phyloP scores from a whole-genome alignment of 768 basidiomycete genomes.

The Pulveroboletus sp. region DNA sequence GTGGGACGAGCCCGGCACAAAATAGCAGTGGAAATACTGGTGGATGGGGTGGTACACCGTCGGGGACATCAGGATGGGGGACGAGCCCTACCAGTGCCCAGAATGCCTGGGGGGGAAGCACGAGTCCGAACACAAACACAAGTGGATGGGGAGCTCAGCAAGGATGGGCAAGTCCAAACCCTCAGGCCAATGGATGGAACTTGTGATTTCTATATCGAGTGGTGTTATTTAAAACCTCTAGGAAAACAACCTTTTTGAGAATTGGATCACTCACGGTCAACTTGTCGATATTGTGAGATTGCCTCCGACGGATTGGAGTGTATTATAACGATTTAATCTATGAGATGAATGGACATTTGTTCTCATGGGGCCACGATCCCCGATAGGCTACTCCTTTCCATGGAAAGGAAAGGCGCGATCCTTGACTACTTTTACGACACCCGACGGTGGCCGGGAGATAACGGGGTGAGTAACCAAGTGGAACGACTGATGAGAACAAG shows the following conservation, averaged over 20 bases:
- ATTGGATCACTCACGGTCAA: too few relatives aligned
- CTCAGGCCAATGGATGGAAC: slow-evolving; percentile 56
- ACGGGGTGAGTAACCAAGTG: background rate
- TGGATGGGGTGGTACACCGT: slow-evolving; percentile 25
- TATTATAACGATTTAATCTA: too few relatives aligned
- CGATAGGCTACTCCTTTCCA: background rate
- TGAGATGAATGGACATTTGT: too few relatives aligned
- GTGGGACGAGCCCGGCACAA: slow-evolving; percentile 27
- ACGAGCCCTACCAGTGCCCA: slow-evolving; percentile 34
- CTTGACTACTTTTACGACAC: background rate
- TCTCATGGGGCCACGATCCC: too few relatives aligned
- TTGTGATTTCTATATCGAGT: slow-evolving; percentile 13
- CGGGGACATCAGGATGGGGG: slow-evolving; percentile 28
- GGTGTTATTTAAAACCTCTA: too few relatives aligned
- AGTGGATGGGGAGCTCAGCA: slow-evolving; percentile 28
- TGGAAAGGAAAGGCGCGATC: background rate
- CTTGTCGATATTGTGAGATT: too few relatives aligned
- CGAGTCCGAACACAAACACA: slow-evolving; percentile 29
- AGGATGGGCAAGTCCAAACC: slow-evolving; percentile 53
- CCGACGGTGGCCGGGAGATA: slow-evolving; percentile 1
- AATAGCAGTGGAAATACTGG: slow-evolving; percentile 18
- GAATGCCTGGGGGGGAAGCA: slow-evolving; percentile 37
- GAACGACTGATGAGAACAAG: background rate
- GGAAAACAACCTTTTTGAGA: too few relatives aligned
- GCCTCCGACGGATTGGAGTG: too few relatives aligned